phyloP scores from a whole-genome alignment of 768 basidiomycete genomes.

The Galerina marginata region DNA sequence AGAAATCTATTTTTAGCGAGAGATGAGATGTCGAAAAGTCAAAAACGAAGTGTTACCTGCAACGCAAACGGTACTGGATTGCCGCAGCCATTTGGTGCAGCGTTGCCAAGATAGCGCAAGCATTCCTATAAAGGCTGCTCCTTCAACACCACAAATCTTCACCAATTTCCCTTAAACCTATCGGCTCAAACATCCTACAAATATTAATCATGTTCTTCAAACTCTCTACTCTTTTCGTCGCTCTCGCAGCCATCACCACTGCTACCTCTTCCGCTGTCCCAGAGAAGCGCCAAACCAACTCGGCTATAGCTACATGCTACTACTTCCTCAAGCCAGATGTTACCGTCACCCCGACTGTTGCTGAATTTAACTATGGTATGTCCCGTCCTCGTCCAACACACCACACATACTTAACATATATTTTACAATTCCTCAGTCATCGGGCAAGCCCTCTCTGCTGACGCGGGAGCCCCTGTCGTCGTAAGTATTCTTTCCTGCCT shows the following conservation, averaged over 20 bases:
- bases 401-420: not conserved
- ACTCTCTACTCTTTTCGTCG: not conserved
- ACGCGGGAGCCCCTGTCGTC: not conserved
- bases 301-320: not conserved
- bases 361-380: conserved; percentile 12
- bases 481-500: not conserved
- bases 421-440: not conserved
- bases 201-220: not conserved
- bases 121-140: too few relatives aligned
- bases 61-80: too few relatives aligned
- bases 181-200: too few relatives aligned
- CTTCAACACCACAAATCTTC: too few relatives aligned
- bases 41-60: too few relatives aligned
- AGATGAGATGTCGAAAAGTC: too few relatives aligned
- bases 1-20: too few relatives aligned
- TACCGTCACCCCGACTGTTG: conserved; percentile 5
- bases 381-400: not conserved
- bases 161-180: too few relatives aligned
- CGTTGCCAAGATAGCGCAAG: too few relatives aligned
- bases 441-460: not conserved
- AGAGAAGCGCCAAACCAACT: conserved; percentile 1
- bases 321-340: conserved; percentile 8
- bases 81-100: too few relatives aligned
- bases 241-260: not conserved
- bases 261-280: conserved; percentile 1